Conservation (phyloP, 148 eudicot species). For the Silene latifolia region DNA sequence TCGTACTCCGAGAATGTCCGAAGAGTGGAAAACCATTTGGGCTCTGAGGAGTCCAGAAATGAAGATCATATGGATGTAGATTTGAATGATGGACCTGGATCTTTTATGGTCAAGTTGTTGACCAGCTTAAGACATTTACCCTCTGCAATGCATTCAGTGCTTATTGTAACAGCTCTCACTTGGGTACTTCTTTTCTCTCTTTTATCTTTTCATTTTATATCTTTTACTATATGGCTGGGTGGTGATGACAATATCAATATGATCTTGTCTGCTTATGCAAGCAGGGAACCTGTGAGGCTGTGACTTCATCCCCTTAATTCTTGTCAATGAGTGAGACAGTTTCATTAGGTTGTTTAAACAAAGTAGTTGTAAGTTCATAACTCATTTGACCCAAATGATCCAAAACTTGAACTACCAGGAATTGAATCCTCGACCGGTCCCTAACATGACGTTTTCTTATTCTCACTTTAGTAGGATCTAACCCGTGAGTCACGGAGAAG, state of each 20-base stretch:
- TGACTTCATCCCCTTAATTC: no score
- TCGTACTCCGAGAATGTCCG: conserved; percentile 25
- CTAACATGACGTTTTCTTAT: no score
- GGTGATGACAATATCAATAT: background rate
- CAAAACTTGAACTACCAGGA: no score
- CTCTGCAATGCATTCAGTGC: conserved; percentile 83
- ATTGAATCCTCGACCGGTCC: no score
- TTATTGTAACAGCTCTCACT: conserved; percentile 81
- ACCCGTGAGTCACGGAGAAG: no score
- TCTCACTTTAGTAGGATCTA: no score
- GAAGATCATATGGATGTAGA: conserved; percentile 41
- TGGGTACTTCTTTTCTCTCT: conserved; percentile 56
- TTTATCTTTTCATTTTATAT: background rate
- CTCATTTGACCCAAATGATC: no score
- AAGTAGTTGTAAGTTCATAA: no score
- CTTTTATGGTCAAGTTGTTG: conserved; percentile 78
- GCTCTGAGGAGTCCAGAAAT: conserved; percentile 29
- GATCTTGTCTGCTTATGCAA: background rate
- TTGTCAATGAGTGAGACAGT: no score
- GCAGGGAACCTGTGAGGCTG: background rate
- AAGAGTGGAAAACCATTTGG: conserved; percentile 23
- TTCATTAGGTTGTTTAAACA: no score
- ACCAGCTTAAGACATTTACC: conserved; percentile 94
- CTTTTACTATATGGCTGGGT: background rate
- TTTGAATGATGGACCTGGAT: conserved; percentile 67